These are phyloP conservation scores for Plenodomus tracheiphilus DNA, from an alignment of 2,329 filamentous ascomycete species.

Conservation along the genomic window DNA sequence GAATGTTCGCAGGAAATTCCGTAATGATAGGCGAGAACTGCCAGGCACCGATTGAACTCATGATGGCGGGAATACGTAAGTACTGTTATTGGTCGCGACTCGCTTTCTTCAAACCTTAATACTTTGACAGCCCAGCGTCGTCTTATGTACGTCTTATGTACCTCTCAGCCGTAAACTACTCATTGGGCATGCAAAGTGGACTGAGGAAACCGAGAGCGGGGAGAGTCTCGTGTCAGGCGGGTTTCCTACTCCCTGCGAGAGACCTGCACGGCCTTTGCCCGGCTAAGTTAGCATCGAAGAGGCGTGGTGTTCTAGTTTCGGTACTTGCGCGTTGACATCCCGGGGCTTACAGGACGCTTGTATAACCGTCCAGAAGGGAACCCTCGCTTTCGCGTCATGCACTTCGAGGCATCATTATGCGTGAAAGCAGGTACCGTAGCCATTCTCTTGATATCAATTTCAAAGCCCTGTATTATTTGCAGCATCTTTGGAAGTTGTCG, in stretches of 20 bases:
- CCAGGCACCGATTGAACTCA: slow-evolving; percentile 32
- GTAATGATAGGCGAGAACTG: slow-evolving; percentile 31
- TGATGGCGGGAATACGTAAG: not conserved
- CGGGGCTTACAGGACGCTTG: slow-evolving; percentile 1
- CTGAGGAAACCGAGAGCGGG: slow-evolving; percentile 3
- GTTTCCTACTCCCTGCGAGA: slow-evolving; percentile 6
- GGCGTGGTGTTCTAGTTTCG: slow-evolving; percentile 9
- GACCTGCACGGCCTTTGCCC: slow-evolving; percentile 3
- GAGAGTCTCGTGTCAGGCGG: slow-evolving; percentile 5
- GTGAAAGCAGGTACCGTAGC: no score
- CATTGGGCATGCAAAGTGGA: not conserved
- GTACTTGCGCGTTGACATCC: slow-evolving; percentile 9
- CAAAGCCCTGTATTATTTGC: no score
- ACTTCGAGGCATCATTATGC: not conserved
- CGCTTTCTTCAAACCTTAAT: no score
- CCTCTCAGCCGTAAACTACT: not conserved
- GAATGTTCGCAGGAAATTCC: slow-evolving; percentile 25
- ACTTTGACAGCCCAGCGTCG: no score
- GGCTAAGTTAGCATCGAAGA: slow-evolving; percentile 8
- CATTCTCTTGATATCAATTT: no score
- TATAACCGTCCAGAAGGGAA: slow-evolving; percentile 1
- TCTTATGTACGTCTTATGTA: no score
- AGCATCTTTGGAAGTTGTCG: no score
- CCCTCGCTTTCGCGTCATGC: not conserved
- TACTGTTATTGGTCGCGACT: not conserved